Evolutionary conservation across 139 green algal genomes (phyloP), one percentile per base, ranked within the genome.

Genomic region (Gonium pectorale): DNA sequence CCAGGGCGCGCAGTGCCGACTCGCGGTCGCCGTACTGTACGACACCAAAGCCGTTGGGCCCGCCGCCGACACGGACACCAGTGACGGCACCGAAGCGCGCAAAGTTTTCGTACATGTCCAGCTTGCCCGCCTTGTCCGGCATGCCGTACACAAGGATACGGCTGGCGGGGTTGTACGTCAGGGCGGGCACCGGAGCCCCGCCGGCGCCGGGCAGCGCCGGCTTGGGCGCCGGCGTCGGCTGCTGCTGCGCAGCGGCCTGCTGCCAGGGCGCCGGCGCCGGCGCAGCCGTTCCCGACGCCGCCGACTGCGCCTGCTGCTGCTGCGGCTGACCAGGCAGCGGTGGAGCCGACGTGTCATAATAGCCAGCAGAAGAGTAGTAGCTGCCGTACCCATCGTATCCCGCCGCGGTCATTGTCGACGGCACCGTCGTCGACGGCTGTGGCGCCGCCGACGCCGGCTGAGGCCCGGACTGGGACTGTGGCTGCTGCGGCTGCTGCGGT

Each of bases 71-170:
- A 24, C 60, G 54, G 46, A 68, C 72, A 1, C 27, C 72, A 26
- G 68, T 37, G 11, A 46, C 38, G 37, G 72, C 35, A 22, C 72
- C 72, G 72, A 44, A 80, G 21, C 15, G 35, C 37, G 72, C 52
- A 38, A 80, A 80, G 21, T 24, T 52, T 24, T 80, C 72, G 52
- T 80, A 80, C 72, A 80, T 27, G 15, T 52, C 7, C 26, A 80
- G 72, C 72, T 80, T 80, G n/a, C 52, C 72, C 33, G 52, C 37
- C 22, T 80, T 40, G 26, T 35, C 52, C 24, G 72, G 72, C 72
- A 80, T 35, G 51, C 41, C 41, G 22, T 60, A n/a, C 26, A 80
- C 38, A 35, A 80, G 31, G 72, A 80, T 54, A 1, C 72, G 72
- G 37, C 31, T n/a, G 52, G 3, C 38, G 22, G 72, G 72, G 31